Evolutionary conservation across 768 basidiomycete species (phyloP).

Genomic region (Mycena amicta): DNA sequence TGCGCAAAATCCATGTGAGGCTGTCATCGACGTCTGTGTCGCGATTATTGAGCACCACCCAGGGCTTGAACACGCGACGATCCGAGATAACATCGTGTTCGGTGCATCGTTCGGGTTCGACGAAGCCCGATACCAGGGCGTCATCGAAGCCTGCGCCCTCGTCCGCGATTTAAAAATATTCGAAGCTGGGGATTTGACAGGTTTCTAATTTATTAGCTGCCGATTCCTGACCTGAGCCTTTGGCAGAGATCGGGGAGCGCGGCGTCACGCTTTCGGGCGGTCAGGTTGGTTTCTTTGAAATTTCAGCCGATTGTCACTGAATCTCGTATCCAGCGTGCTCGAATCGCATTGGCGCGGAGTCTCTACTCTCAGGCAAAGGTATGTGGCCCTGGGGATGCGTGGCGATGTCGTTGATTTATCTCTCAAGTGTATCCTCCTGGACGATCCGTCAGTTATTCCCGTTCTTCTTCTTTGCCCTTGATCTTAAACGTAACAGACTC

Average conservation of each 20-base stretch:
- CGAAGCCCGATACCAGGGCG: constrained; percentile 61
- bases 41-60: constrained; percentile 23
- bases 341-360: constrained; percentile 77
- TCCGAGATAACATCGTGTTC: constrained; percentile 82
- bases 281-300: too few relatives aligned
- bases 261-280: constrained; percentile 78
- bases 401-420: neutral
- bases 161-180: constrained; percentile 70
- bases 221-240: too few relatives aligned
- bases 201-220: too few relatives aligned
- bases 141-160: constrained; percentile 77
- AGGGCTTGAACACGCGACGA: constrained; percentile 82
- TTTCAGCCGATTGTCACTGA: too few relatives aligned
- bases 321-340: too few relatives aligned
- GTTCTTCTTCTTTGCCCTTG: constrained; percentile 21
- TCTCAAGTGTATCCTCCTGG: constrained; percentile 58
- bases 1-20: constrained; percentile 63
- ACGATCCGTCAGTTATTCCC: constrained; percentile 60
- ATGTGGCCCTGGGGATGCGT: constrained; percentile 17
- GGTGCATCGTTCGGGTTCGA: constrained; percentile 62
- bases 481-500: constrained; percentile 39
- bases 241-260: constrained; percentile 75
- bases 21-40: constrained; percentile 1
- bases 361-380: constrained; percentile 74
- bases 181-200: constrained; percentile 78